Evolutionary conservation across 1,284 basidiomycete genomes (phyloP), one percentile per base, ranked within the genome.

Genomic region (Xanthoconium separans): DNA sequence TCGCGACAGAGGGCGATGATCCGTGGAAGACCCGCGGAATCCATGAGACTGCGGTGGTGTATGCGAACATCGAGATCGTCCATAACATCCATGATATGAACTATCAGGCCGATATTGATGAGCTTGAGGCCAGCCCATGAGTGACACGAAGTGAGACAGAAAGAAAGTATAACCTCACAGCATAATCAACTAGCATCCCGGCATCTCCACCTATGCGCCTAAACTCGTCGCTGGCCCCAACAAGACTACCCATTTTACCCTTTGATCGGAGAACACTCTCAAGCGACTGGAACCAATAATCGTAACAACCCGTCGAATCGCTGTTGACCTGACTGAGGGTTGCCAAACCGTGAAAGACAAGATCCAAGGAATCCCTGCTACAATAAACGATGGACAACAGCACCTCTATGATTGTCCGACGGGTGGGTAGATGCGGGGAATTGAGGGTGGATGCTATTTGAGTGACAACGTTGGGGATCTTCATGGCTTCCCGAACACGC

Each of bases 191-290:
- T 56, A 95, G 71, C 41, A 80, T 83, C 37, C 77, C 81, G 57
- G 89, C 85, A 41, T 79, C 76, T 46, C 84, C 85, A 43, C 80
- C 83, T 44, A 78, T 76, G 49, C 82, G 84, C 66, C 81, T 85
- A 55, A 96, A 82, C 58, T 97, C 93, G 34, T 95, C 91, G 61
- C 93, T 95, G 10, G 93, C 92, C 3, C 97, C 96, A 9, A 99
- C 96, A 46, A 91, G 73, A 66, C 91, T 96, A 2, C 96, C 96
- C 93, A 98, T 96, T 70, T 87, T 90, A 2, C 97, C 96, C 55
- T 94, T 77, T 2, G 95, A 94, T 44, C 85, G 82, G 13, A 98
- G 79, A 6, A 85, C 84, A 37, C 76, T 76, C 63, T 95, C 91
- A 57, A 96, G 77, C 1, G 89, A 87, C 59, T 86, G 86, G 70